Base-by-base conservation (phyloP, 352 stramenopile genomes). In the Aphanomyces euteiches region DNA sequence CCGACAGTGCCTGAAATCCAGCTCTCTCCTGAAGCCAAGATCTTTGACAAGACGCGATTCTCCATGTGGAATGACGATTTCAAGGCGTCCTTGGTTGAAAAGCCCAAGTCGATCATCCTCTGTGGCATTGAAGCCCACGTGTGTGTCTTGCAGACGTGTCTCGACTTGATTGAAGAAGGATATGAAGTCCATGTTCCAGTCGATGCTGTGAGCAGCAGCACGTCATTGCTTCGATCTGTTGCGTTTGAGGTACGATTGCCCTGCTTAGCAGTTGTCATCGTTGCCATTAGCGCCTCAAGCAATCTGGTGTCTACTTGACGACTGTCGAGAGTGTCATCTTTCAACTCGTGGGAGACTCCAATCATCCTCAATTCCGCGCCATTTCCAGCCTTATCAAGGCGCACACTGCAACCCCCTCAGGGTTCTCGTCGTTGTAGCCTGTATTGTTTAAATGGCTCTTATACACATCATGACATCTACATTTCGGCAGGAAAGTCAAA, bases 21-120 rank as follows among this genome's bases (percentile, higher is more conserved):
- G 21, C 71, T 77, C 47, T 72, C 78, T 48, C 67, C 77, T 34
- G 74, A 78, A 58, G 70, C 82, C 45, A 85, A 84, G 36, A 81
- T 92, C 4, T 98, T 98, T 70, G 92, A 98, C 81, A 99, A 99
- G 86, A 98, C 96, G 76, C 83, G 96, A 65, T 99, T 99, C 79
- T 98, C 90, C 15, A 99, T 99, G 97, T 77, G 98, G 47, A 98
- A 95, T n/a, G 77, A 83, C 34, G 95, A 99, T 69, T 90, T 98
- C 12, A 78, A 86, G 38, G 69, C 76, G 37, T 80, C 98, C 72
- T 67, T 78, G 36, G 67, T 47, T 13, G 74, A 73, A 45, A 72
- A 84, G 63, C 83, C 81, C 74, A 91, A 80, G 74, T 95, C 89
- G 6, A 85, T 97, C 53, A 83, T 98, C 41, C 78, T 99, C n/a